Evolutionary conservation across 2,329 filamentous ascomycete genomes (phyloP).

Genomic region (Paraconiothyrium sp.): DNA sequence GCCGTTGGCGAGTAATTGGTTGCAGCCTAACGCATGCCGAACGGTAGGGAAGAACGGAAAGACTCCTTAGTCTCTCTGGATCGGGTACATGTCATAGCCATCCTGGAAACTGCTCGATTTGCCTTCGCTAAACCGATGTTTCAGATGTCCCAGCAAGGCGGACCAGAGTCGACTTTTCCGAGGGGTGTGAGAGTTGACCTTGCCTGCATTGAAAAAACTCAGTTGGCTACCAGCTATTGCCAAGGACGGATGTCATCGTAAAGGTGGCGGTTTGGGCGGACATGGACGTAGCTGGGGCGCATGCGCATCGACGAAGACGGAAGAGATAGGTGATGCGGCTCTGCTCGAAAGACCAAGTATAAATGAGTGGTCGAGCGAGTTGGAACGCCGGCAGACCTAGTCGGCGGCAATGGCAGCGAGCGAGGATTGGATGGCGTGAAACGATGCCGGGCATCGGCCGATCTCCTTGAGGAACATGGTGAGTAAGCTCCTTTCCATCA

Average conservation of each 20-base stretch:
- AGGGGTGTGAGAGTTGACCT: not conserved
- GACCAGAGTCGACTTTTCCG: not conserved
- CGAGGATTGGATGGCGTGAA: constrained; percentile 19
- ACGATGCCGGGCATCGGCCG: constrained; percentile 3
- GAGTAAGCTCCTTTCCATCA: constrained; percentile 27
- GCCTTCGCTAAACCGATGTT: not conserved
- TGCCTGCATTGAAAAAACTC: not conserved
- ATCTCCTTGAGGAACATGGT: constrained; percentile 13
- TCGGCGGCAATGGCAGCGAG: constrained; percentile 17
- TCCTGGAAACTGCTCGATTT: not conserved
- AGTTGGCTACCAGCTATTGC: not conserved
- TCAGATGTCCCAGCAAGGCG: not conserved
- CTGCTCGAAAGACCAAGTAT: constrained; percentile 26
- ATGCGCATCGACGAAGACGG: constrained; percentile 23
- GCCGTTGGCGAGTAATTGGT: constrained; percentile 14
- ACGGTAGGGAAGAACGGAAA: constrained; percentile 12
- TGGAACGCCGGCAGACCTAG: constrained; percentile 20
- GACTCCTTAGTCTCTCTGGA: not conserved
- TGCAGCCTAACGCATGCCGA: constrained; percentile 17
- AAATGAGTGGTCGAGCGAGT: constrained; percentile 24
- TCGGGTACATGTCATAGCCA: not conserved
- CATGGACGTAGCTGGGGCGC: constrained; percentile 9
- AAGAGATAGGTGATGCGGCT: constrained; percentile 28
- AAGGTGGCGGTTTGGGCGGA: constrained; percentile 7
- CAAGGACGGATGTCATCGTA: not conserved